These are phyloP conservation scores for Dendrobium chrysotoxum DNA, from an alignment of 106 monocot genomes.

Conservation along the genomic window DNA sequence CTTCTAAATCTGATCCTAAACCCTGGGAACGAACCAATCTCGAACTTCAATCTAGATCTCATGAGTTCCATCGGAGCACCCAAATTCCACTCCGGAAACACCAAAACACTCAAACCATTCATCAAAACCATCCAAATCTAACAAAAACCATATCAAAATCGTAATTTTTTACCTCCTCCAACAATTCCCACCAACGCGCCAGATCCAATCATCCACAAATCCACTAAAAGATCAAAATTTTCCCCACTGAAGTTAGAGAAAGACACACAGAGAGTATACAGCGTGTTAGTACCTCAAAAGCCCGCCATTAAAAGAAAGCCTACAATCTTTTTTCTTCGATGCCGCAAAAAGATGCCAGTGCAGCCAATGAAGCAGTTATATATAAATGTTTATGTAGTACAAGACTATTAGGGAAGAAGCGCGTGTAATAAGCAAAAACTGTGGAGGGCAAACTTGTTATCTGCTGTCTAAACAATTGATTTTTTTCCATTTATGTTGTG, in stretches of 20 bases:
- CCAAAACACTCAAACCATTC: not conserved
- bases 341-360: not conserved
- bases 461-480: not conserved
- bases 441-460: not conserved
- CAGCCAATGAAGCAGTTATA: not conserved
- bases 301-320: constrained; percentile 8
- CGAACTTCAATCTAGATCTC: not conserved
- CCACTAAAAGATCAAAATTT: not conserved
- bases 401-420: not conserved
- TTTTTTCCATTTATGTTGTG: not conserved
- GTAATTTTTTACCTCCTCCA: not conserved
- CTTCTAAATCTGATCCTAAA: not conserved
- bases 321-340: not conserved
- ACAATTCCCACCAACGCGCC: not conserved
- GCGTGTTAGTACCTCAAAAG: constrained; percentile 3
- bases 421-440: not conserved
- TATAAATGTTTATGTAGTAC: not conserved
- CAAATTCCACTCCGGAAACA: not conserved
- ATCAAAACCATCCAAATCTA: not conserved
- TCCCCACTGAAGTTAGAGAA: not conserved
- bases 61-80: not conserved
- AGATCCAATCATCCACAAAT: not conserved
- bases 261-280: not conserved
- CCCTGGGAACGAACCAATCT: not conserved
- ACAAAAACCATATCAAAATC: not conserved